Evolutionary conservation across 257 asterid genomes (phyloP).

Genomic region (Jacaranda mimosifolia): DNA sequence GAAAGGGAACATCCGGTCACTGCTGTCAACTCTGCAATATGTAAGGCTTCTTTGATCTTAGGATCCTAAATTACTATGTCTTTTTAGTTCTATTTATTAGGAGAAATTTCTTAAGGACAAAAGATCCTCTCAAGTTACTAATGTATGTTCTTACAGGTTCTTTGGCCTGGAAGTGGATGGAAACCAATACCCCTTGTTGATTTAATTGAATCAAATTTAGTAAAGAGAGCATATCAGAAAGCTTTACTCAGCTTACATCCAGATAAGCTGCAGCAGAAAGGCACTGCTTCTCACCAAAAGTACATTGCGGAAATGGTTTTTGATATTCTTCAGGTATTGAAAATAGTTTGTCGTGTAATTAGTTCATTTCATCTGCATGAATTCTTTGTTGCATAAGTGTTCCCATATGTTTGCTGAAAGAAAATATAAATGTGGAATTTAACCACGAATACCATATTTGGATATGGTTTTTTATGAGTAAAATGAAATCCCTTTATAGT

Average conservation of each 20-base stretch:
- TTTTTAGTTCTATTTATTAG: not conserved
- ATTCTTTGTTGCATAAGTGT: not conserved
- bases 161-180: conserved; percentile 73
- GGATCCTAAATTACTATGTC: not conserved
- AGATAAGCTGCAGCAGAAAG: conserved; percentile 83
- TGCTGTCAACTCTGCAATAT: conserved; percentile 46
- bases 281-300: conserved; percentile 65
- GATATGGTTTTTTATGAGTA: too few relatives aligned
- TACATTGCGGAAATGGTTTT: conserved; percentile 68
- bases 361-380: not conserved
- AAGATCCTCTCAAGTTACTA: not conserved
- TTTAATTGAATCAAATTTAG: conserved; percentile 63
- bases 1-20: conserved; percentile 41
- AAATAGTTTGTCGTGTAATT: conserved; percentile 17
- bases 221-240: conserved; percentile 74
- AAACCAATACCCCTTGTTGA: conserved; percentile 65
- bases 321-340: conserved; percentile 68
- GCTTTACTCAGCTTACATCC: conserved; percentile 78
- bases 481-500: too few relatives aligned
- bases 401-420: not conserved
- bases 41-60: conserved; percentile 38
- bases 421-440: too few relatives aligned
- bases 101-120: too few relatives aligned
- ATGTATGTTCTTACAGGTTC: conserved; percentile 47
- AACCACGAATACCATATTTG: too few relatives aligned